phyloP scores from a whole-genome alignment of 257 asterid species.

The Solanum chaucha region DNA sequence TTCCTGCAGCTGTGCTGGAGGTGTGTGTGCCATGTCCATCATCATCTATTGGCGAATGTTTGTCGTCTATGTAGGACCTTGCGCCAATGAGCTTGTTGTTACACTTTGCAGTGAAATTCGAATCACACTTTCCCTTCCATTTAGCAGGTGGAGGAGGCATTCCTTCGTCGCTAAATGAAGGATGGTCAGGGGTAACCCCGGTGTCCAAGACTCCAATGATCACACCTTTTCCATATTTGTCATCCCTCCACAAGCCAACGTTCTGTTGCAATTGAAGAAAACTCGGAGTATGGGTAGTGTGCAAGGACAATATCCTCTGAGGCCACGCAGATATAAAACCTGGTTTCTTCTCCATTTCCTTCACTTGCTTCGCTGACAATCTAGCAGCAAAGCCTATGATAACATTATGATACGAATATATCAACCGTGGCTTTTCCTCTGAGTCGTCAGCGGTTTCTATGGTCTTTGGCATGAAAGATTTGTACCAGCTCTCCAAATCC shows the following conservation, averaged over 20 bases:
- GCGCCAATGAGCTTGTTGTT: slow-evolving; percentile 49
- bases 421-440: neutral
- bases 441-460: neutral
- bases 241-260: neutral
- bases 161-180: slow-evolving; percentile 39
- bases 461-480: neutral
- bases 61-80: neutral
- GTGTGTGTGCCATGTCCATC: slow-evolving; percentile 46
- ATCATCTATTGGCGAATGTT: slow-evolving; percentile 9
- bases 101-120: slow-evolving; percentile 4
- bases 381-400: neutral
- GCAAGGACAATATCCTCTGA: neutral
- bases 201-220: slow-evolving; percentile 39
- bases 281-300: neutral
- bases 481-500: neutral
- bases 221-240: slow-evolving; percentile 36
- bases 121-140: slow-evolving; percentile 40
- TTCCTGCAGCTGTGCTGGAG: slow-evolving; percentile 45
- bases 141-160: slow-evolving; percentile 42
- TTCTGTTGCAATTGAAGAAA: neutral
- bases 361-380: neutral
- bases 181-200: slow-evolving; percentile 29
- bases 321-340: neutral
- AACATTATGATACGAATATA: neutral
- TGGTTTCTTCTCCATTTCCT: neutral